Base-by-base conservation (phyloP, 2,329 filamentous ascomycete genomes). In the Penicillium sp. region DNA sequence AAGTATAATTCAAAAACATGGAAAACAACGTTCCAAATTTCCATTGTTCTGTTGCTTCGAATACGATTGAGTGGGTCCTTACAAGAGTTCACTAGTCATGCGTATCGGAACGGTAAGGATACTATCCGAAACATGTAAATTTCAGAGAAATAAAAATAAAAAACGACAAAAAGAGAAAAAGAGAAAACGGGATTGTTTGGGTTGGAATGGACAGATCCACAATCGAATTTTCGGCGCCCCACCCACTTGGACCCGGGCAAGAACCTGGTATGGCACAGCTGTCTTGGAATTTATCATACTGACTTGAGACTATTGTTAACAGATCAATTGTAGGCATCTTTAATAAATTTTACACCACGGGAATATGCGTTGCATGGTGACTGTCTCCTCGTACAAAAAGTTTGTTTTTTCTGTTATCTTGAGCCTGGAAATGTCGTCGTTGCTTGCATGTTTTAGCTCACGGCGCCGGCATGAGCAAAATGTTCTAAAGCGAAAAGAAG, bases 401-500 rank as follows among this genome's bases (percentile, higher is more conserved):
- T 23, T 23, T 19, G 11, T 14, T 18, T 26, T 8, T 31, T 45
- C 9, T n/a, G 16, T 31, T 21, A 26, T 23, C 28, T 14, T 9
- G 21, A 13, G 28, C 16, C 13, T 21, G 26, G 21, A 28, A 10
- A 59, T 59, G 56, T n/a, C 45, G 1, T 54, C 48, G 11, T 39
- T 54, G 11, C 33, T 59, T 3, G 45, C 54, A 5, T 58, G 54
- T 29, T 60, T 37, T 21, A 44, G 42, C 29, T 33, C 44, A 21
- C 37, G 39, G 21, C 48, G 39, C 29, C 42, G 51, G 37, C 51
- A 51, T 40, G 46, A 51, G 51, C 19, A 18, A 31, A 53, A 31
- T 37, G 29, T 29, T 1, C 28, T 46, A 29, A 49, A 28, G 21
- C 29, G 52, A 40, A 57, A 46, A 56, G 55, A 57, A 57, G 55